Base-by-base conservation (phyloP, 2,329 filamentous ascomycete species). In the Ophiocordyceps australis region DNA sequence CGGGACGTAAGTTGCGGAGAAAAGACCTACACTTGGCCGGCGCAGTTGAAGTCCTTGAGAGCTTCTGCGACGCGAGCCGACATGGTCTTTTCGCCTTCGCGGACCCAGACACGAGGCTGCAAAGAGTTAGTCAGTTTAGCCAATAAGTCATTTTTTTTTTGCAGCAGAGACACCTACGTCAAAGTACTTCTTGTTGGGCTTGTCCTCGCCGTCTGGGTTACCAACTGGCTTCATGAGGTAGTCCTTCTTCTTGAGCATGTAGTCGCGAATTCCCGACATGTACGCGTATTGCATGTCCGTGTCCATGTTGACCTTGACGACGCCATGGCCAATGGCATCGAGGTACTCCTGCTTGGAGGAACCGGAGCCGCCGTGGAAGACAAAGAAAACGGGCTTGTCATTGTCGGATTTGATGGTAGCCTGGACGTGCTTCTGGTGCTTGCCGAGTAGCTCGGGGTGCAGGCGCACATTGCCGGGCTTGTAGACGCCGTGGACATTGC, bases 281-380 rank as follows among this genome's bases (percentile, higher is more conserved):
- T 95, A 98, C 32, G 86, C 85, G 56, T 74, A 92, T 66, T 95
- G 86, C 59, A 95, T 70, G 51, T 98, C 89, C 26, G 89, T 98
- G 60, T 98, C 89, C 45, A 98, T 66, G 66, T 98, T 98, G 60
- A 98, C 89, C 76, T 98, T 98, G 63, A 94, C 77, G 42, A 98
- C 86, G 65, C 89, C 89, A 57, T 86, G 78, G 50, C 62, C 60
- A 56, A 94, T 94, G 49, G 85, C 86, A 43, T 82, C 72, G 36
- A 63, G 65, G 69, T 79, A 98, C 62, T 98, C 89, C 42, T 81
- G 57, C 65, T 93, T 91, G 52, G 68, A 66, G 38, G 80, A 91
- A 40, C 89, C 89, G 36, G 81, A 92, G 45, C 89, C 89, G 47
- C 89, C 89, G 69, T 98, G 89, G 78, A 98, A 98, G 54, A 98